phyloP scores from a whole-genome alignment of 352 stramenopile species.

The Globisporangium megalacanthum region DNA sequence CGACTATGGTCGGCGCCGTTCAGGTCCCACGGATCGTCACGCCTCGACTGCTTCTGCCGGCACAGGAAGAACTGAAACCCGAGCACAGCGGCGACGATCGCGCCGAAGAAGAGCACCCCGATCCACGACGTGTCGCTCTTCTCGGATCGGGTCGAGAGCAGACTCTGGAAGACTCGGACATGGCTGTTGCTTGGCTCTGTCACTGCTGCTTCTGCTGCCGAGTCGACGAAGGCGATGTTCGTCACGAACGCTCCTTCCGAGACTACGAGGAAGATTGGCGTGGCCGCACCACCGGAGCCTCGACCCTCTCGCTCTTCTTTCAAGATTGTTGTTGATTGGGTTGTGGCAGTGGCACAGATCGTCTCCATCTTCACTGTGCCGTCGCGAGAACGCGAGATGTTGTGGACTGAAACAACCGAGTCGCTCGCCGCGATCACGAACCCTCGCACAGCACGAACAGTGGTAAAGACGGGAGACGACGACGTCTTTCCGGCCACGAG shows the following conservation, averaged over 20 bases:
- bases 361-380: conserved; percentile 1
- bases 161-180: conserved; percentile 26
- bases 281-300: background rate
- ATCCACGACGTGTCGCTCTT: conserved; percentile 20
- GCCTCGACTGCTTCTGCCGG: conserved; percentile 9
- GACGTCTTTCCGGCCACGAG: background rate
- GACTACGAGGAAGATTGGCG: conserved; percentile 9
- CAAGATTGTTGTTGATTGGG: background rate
- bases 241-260: conserved; percentile 25
- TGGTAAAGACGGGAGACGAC: background rate
- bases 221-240: conserved; percentile 13
- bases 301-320: background rate
- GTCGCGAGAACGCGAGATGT: conserved; percentile 1
- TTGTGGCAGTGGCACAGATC: background rate
- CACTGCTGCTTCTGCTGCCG: background rate
- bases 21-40: background rate
- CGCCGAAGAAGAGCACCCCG: conserved; percentile 13
- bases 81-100: conserved; percentile 20
- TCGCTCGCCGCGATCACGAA: conserved; percentile 6
- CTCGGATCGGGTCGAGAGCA: conserved; percentile 22
- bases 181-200: background rate
- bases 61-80: conserved; percentile 25
- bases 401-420: conserved; percentile 9
- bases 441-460: conserved; percentile 9
- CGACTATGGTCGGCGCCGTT: background rate